These are phyloP conservation scores for Calocybe indica DNA, from an alignment of 768 basidiomycete species.

Conservation along the genomic window DNA sequence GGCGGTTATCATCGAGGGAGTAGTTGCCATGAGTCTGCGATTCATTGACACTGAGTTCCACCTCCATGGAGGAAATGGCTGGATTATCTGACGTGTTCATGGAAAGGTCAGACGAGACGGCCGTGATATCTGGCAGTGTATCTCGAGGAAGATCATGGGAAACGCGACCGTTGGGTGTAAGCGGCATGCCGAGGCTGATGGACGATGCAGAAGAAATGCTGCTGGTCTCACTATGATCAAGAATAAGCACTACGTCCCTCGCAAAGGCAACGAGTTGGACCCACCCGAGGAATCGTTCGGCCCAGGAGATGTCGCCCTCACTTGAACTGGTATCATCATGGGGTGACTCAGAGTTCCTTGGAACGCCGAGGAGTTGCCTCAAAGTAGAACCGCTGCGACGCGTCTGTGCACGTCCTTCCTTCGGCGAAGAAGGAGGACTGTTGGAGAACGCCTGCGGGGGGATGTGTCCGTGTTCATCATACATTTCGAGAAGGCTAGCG, in stretches of 20 bases:
- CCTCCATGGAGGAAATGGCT: conserved; percentile 69
- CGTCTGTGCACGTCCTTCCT: conserved; percentile 45
- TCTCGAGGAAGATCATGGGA: conserved; percentile 22
- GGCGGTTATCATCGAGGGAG: conserved; percentile 15
- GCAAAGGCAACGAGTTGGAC: conserved; percentile 9
- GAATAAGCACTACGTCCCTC: background rate
- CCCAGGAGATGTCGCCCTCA: conserved; percentile 83
- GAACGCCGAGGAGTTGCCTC: conserved; percentile 63
- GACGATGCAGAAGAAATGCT: conserved; percentile 42
- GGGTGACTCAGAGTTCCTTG: conserved; percentile 24
- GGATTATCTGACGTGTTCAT: conserved; percentile 35
- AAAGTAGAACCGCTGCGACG: conserved; percentile 66
- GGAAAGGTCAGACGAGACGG: conserved; percentile 41
- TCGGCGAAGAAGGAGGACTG: conserved; percentile 32
- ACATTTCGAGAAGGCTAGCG: conserved; percentile 64
- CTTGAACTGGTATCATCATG: conserved; percentile 23
- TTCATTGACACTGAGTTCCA: conserved; percentile 58
- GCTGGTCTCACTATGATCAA: conserved; percentile 37
- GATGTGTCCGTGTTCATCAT: conserved; percentile 67
- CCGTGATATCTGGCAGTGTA: conserved; percentile 25
- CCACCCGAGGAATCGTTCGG: conserved; percentile 67
- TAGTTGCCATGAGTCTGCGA: conserved; percentile 22
- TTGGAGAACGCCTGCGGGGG: conserved; percentile 62
- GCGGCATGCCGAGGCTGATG: conserved; percentile 45
- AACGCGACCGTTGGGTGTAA: conserved; percentile 34